Evolutionary conservation across 371 early-diverging fungal species (phyloP), one percentile per base, ranked within the genome.

Genomic region (Massospora cicadina): DNA sequence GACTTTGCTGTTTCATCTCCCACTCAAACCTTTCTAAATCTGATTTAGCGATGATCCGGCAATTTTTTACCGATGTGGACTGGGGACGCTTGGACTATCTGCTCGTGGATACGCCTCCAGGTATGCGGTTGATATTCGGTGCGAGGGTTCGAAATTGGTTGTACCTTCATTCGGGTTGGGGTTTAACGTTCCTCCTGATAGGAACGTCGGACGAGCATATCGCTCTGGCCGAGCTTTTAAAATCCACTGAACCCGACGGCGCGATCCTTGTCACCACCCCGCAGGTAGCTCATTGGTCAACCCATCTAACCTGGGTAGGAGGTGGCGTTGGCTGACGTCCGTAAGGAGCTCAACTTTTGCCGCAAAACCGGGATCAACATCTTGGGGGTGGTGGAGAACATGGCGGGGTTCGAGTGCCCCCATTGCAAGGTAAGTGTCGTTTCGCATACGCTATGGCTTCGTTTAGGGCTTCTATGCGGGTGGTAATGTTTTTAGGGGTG

Each of bases 81-180:
- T 88, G 90, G 89, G 87, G 88, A 17, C 79, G 81, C 25, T 79
- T 91, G 67, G 93, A 95, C 62, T 91, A 87, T 72, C 75, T 98
- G 27, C 72, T 98, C 29, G 78, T 91, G 66, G 98, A 98, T 75
- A 95, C 93, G 30, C 98, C 98, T 32, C 98, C 98, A 27, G 98
- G 75, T 75, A 68, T 26, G 30, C 54, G 27, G n/a, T n/a, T n/a
- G n/a, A n/a, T n/a, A n/a, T n/a, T n/a, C n/a, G n/a, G n/a, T n/a
- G n/a, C n/a, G n/a, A n/a, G n/a, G n/a, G n/a, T n/a, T n/a, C n/a
- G n/a, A n/a, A n/a, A n/a, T n/a, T n/a, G n/a, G n/a, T n/a, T n/a
- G n/a, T n/a, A n/a, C n/a, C n/a, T 61, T n/a, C 21, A 56, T 23
- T 28, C 53, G n/a, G n/a, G n/a, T n/a, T n/a, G n/a, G n/a, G n/a